phyloP scores from a whole-genome alignment of 75 land plant genomes.

The Azolla pinnata region DNA sequence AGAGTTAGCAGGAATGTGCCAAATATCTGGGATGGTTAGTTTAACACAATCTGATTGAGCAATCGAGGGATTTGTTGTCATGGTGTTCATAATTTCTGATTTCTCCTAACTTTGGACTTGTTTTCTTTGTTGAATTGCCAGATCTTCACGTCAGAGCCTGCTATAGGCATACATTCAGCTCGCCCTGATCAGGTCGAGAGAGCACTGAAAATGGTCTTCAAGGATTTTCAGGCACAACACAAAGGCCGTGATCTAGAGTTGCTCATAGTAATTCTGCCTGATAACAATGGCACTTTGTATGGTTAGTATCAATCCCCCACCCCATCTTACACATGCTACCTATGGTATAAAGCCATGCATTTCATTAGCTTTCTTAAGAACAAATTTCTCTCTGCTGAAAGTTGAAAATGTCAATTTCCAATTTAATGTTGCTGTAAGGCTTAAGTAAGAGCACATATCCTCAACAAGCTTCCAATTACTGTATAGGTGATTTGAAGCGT shows the following conservation, averaged over 20 bases:
- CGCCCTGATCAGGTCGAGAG: conserved; percentile 65
- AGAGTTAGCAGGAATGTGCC: conserved; percentile 86
- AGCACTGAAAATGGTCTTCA: conserved; percentile 49
- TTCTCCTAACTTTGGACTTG: too few relatives aligned
- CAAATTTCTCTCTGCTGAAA: too few relatives aligned
- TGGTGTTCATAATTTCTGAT: too few relatives aligned
- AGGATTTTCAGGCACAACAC: conserved; percentile 29
- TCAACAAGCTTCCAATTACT: neutral
- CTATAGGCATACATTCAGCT: conserved; percentile 38
- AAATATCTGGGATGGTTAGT: conserved; percentile 82
- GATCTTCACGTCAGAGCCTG: conserved; percentile 38
- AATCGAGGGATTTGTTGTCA: too few relatives aligned
- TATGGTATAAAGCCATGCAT: too few relatives aligned
- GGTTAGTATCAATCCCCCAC: conserved; percentile 51
- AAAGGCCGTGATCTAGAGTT: conserved; percentile 68
- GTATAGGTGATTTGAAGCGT: conserved; percentile 74
- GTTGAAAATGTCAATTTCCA: too few relatives aligned
- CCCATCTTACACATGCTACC: too few relatives aligned
- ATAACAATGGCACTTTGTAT: conserved; percentile 88
- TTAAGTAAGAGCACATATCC: too few relatives aligned
- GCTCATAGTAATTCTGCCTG: conserved; percentile 76
- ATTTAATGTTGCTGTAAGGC: too few relatives aligned
- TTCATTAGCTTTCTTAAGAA: too few relatives aligned
- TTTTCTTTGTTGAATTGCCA: conserved; percentile 11
- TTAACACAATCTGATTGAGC: too few relatives aligned